These are phyloP conservation scores for Xylariaceae sp. DNA, from an alignment of 2,329 filamentous ascomycete genomes.

Conservation along the genomic window DNA sequence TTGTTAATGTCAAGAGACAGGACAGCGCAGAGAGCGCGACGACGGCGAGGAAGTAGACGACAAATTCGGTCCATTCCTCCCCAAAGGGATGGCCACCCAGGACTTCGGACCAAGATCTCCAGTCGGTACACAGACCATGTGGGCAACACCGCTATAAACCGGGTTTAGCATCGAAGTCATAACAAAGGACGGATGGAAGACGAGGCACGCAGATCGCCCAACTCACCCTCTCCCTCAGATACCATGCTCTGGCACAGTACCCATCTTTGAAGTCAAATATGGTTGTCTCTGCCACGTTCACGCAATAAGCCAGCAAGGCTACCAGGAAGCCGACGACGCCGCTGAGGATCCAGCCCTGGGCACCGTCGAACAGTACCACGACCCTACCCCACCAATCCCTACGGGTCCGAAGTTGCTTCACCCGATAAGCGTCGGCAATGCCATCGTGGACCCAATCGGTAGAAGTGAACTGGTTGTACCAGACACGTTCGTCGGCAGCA, in stretches of 20 bases:
- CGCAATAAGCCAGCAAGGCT: conserved; percentile 79
- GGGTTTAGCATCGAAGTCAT: conserved; percentile 14
- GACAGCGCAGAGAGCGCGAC: conserved; percentile 65
- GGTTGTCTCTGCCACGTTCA: conserved; percentile 79
- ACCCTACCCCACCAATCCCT: conserved; percentile 83
- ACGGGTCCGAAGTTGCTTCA: conserved; percentile 74
- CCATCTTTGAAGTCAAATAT: conserved; percentile 91
- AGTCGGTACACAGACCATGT: conserved; percentile 52
- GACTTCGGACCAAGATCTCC: conserved; percentile 53
- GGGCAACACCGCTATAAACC: conserved; percentile 50
- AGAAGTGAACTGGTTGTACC: conserved; percentile 98
- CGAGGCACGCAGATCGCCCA: background rate
- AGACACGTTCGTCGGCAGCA: conserved; percentile 79
- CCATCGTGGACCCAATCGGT: conserved; percentile 98
- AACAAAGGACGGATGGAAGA: background rate
- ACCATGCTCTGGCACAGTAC: conserved; percentile 71
- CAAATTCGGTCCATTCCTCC: conserved; percentile 67
- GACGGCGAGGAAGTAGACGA: conserved; percentile 68
- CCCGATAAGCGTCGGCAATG: conserved; percentile 87
- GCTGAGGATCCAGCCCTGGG: conserved; percentile 91
- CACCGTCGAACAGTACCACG: conserved; percentile 72
- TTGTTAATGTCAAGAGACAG: conserved; percentile 77
- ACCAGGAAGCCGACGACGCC: conserved; percentile 84
- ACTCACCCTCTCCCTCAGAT: conserved; percentile 63
- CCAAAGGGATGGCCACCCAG: conserved; percentile 44